Evolutionary conservation across 2,329 filamentous ascomycete genomes (phyloP), one percentile per base, ranked within the genome.

Genomic region (Ustulina deusta): DNA sequence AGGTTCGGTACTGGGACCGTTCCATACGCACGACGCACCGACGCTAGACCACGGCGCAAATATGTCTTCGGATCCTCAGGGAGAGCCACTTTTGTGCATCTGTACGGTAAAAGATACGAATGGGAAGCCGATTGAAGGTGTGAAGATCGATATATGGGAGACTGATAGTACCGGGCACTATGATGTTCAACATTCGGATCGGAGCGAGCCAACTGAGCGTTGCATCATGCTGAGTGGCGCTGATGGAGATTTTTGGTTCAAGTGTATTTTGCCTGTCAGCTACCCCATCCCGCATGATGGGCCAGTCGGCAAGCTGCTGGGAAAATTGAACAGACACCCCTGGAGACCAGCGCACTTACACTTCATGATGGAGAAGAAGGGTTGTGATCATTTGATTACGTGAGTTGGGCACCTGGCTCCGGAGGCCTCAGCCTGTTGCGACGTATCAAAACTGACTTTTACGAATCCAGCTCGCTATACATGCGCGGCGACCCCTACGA

Each of bases 251-350:
- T 96, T 97, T 78, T 97, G 91, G 90, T 97, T 97, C 83, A 90
- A 89, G 75, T 93, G 91, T 0, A 93, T 97, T 76, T 90, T 91
- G 67, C 94, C 94, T 0, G 93, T 97, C 65, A 89, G 91, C 61
- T 97, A 97, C 79, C 91, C 92, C 0, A 96, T 97, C 74, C 93
- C 93, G 1, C 85, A 93, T 74, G 93, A 97, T 79, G 93, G 92
- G 9, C 93, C 94, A 0, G 93, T 97, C 0, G 94, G 93, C 0
- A 87, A 89, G 79, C 77, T 96, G 72, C 80, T 96, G 73, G 81
- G 83, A 76, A 78, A 81, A 74, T 77, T 96, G 74, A 84, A 86
- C n/a, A 83, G 93, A n/a, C 93, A 96, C 81, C 89, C 89, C 63
- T 94, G 89, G 82, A 82, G 93, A 60, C 93, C 93, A 1, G 87